phyloP scores from a whole-genome alignment of 257 asterid species.

The Misopates orontium region DNA sequence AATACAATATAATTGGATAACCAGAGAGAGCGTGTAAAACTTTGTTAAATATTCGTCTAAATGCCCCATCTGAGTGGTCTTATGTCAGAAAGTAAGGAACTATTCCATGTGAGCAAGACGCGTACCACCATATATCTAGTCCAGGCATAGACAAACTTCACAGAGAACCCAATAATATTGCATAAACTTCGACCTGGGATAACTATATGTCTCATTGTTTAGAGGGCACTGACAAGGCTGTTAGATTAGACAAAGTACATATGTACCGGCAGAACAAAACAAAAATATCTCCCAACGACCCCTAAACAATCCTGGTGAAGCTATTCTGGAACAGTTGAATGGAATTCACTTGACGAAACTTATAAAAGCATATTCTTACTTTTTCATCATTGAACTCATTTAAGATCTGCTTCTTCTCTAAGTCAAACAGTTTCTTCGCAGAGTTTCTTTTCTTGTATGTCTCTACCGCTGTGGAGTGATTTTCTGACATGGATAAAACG shows the following conservation, averaged over 20 bases:
- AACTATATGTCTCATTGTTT: background rate
- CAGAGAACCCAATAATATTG: background rate
- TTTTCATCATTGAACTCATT: slow-evolving; percentile 77
- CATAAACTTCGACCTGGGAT: background rate
- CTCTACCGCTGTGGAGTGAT: slow-evolving; percentile 42
- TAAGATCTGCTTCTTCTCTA: slow-evolving; percentile 44
- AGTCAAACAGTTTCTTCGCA: slow-evolving; percentile 42
- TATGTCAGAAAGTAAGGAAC: background rate
- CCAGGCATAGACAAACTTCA: background rate
- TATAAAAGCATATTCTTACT: slow-evolving; percentile 43
- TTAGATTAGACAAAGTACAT: background rate
- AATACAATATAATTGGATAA: background rate
- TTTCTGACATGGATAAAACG: slow-evolving; percentile 46
- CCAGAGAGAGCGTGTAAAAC: background rate
- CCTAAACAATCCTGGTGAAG: background rate
- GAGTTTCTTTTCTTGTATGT: slow-evolving; percentile 40
- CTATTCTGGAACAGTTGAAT: background rate
- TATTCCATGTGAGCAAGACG: background rate
- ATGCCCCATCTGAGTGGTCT: background rate
- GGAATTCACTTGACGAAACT: background rate
- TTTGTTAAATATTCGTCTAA: background rate
- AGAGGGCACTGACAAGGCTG: slow-evolving; percentile 4
- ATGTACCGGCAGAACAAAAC: background rate
- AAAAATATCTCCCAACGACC: background rate
- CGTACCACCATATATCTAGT: background rate